Evolutionary conservation across 2,329 filamentous ascomycete species (phyloP), one percentile per base, ranked within the genome.

Genomic region (Aspergillus nomiae): DNA sequence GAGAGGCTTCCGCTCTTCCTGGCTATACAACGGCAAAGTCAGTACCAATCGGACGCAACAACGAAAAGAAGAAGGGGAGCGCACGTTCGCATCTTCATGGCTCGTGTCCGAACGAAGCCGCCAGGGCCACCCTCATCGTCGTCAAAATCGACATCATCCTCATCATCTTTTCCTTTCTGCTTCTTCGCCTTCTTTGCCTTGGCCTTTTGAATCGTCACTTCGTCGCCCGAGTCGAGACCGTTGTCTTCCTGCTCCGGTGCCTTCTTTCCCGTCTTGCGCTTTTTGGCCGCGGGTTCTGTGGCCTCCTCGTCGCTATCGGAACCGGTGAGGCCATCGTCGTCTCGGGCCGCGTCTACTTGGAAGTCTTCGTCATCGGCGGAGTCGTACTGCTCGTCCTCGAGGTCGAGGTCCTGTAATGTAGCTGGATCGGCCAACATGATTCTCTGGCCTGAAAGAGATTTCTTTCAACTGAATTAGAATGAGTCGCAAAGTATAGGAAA

Each of bases 181-280:
- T 73, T 74, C 66, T 79, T 83, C 61, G 71, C 62, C 61, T 72
- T 75, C 67, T 72, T 80, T 57, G 75, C 73, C 61, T 78, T 80
- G 19, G 78, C 80, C 64, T 82, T 84, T 60, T 76, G 76, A 48
- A 87, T 85, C n/a, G 83, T 86, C 9, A 76, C 81, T 68, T 87
- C 85, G 67, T 87, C 85, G 4, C 85, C 85, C 10, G 85, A 86
- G 62, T 86, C 83, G 4, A 86, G 72, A 43, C 80, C 82, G 7
- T 75, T 74, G 11, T 76, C 76, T n/a, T 73, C 69, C 4, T 65
- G 66, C 6, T 60, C 63, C 28, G 64, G 65, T 41, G 59, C 61
- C 57, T 73, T 72, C 16, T 67, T 70, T 38, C 61, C 71, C 57
- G 51, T 74, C 65, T 71, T 79, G 67, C 67, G 74, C 63, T 80